Conservation (phyloP, 306 rosid genomes). For the Hippophae tibetana region DNA sequence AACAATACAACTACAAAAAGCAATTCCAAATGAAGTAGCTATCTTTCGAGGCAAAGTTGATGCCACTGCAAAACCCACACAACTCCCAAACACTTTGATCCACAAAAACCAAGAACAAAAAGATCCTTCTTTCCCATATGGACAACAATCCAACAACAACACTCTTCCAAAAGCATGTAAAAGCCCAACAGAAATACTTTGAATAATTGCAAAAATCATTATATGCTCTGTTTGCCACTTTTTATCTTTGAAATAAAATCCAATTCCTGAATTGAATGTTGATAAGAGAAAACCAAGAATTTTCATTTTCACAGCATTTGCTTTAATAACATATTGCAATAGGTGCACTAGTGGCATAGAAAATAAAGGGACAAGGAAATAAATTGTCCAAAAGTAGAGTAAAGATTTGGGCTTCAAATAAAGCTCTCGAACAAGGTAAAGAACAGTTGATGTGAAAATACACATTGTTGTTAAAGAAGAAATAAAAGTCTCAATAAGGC, state of each 20-base stretch:
- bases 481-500: slow-evolving; percentile 40
- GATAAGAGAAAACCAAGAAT: slow-evolving; percentile 58
- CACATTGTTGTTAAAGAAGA: slow-evolving; percentile 62
- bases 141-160: slow-evolving; percentile 60
- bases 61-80: slow-evolving; percentile 49
- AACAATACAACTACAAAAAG: slow-evolving; percentile 41
- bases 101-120: slow-evolving; percentile 62
- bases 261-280: slow-evolving; percentile 36
- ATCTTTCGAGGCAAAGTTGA: slow-evolving; percentile 30
- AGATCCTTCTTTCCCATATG: slow-evolving; percentile 62
- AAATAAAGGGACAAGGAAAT: slow-evolving; percentile 60
- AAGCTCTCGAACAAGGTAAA: slow-evolving; percentile 56
- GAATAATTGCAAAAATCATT: slow-evolving; percentile 36
- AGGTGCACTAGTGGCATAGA: slow-evolving; percentile 61
- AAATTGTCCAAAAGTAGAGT: slow-evolving; percentile 54
- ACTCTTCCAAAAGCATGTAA: slow-evolving; percentile 59
- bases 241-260: slow-evolving; percentile 33
- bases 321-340: slow-evolving; percentile 34
- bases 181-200: slow-evolving; percentile 51
- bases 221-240: slow-evolving; percentile 40
- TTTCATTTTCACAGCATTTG: slow-evolving; percentile 61
- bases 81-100: slow-evolving; percentile 47
- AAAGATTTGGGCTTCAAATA: slow-evolving; percentile 49
- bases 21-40: slow-evolving; percentile 34
- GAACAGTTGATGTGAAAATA: slow-evolving; percentile 52